phyloP scores from a whole-genome alignment of 495 filamentous ascomycete genomes.

The Saxophila tyrrhenica region DNA sequence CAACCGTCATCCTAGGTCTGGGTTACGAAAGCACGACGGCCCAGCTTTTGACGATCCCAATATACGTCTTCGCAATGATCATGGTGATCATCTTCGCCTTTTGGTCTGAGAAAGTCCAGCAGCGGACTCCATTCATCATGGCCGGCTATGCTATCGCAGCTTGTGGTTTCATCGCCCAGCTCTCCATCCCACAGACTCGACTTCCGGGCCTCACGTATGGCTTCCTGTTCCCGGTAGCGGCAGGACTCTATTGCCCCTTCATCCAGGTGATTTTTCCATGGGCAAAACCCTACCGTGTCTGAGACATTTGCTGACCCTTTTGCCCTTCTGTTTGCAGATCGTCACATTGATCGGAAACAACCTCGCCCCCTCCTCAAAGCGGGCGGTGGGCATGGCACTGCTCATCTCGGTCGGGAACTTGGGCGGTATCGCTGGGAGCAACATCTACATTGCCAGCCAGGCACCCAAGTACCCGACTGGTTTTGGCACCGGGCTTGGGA shows the following conservation, averaged over 20 bases:
- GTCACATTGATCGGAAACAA: constrained; percentile 65
- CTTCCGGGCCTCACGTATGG: constrained; percentile 56
- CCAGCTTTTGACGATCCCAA: constrained; percentile 58
- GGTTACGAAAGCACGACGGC: constrained; percentile 51
- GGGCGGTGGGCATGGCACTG: constrained; percentile 61
- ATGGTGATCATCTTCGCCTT: constrained; percentile 50
- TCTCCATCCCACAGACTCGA: constrained; percentile 60
- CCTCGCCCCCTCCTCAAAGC: constrained; percentile 58
- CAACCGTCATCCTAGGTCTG: constrained; percentile 36
- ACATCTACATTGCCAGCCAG: constrained; percentile 2
- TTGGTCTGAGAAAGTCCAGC: constrained; percentile 47
- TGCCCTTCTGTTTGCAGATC: no score
- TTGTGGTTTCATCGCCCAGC: constrained; percentile 55
- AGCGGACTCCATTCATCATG: constrained; percentile 54
- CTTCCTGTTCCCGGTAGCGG: constrained; percentile 60
- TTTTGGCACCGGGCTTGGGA: constrained; percentile 37
- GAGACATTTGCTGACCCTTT: no score
- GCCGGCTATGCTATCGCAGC: constrained; percentile 36
- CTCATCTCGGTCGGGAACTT: constrained; percentile 44
- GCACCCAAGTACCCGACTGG: constrained; percentile 38
- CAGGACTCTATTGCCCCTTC: constrained; percentile 49
- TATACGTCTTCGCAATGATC: constrained; percentile 38
- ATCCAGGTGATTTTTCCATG: no score
- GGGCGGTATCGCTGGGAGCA: constrained; percentile 1
- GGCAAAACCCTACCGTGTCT: constrained; percentile 57